Conservation (phyloP, 768 basidiomycete species). For the Mycena crocata region DNA sequence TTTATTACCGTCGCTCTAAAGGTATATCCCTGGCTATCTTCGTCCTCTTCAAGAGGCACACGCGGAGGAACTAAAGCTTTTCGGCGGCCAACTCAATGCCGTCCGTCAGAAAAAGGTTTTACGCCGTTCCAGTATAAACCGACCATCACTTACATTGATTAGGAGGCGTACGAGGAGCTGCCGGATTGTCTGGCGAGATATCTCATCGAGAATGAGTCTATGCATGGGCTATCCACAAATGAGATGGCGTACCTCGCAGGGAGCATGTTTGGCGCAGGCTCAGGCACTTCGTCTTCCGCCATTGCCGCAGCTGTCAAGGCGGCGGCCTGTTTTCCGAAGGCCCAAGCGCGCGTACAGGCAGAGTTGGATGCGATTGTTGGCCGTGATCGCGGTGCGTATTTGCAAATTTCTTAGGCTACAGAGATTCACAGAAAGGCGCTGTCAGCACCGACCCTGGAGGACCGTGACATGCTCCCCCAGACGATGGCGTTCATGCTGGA, state of each 20-base stretch:
- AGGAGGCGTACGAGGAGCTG: background rate
- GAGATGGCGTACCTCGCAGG: constrained; percentile 74
- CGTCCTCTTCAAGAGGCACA: background rate
- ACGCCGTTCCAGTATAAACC: background rate
- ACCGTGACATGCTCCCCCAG: background rate
- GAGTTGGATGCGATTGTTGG: constrained; percentile 67
- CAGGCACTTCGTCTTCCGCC: constrained; percentile 60
- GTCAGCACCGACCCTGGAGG: background rate
- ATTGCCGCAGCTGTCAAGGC: constrained; percentile 67
- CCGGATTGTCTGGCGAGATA: background rate
- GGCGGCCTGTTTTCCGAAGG: constrained; percentile 64
- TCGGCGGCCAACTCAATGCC: background rate
- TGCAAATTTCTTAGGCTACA: background rate
- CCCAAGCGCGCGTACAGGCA: constrained; percentile 61
- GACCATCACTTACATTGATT: background rate
- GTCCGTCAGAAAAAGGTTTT: background rate
- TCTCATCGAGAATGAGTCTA: constrained; percentile 59
- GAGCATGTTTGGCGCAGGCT: constrained; percentile 72
- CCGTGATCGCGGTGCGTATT: constrained; percentile 32
- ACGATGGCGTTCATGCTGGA: background rate
- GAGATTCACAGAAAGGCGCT: background rate
- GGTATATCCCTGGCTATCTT: background rate
- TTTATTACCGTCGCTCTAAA: background rate
- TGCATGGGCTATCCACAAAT: constrained; percentile 63
- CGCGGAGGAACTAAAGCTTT: background rate